Evolutionary conservation across 2,329 filamentous ascomycete species (phyloP), one percentile per base, ranked within the genome.

Genomic region (Taxawa tesnikishii): DNA sequence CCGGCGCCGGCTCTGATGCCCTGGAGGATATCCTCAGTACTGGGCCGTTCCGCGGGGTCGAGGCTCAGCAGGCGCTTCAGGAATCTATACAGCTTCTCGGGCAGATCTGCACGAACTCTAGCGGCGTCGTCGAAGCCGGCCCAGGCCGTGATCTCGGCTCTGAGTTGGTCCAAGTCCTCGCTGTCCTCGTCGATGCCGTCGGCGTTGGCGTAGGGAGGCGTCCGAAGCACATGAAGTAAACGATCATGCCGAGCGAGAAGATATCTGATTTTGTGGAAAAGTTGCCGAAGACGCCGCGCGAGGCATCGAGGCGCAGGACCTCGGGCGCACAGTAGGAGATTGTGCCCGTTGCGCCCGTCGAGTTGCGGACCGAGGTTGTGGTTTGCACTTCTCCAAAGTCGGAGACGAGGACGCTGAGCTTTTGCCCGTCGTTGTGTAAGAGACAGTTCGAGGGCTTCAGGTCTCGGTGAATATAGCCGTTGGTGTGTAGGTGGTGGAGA

Each of bases 261-360:
- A 98, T 81, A 49, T 98, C 90, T 0, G 87, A 94, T 51, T 96
- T 98, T 15, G 83, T 87, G 0, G 85, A 94, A 48, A 98, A 98
- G 50, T 96, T 94, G 6, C 82, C 85, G 45, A 83, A 88, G 1
- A 70, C 70, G 0, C 88, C 88, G 16, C 65, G 67, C 0, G 70
- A 58, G 26, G 52, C 56, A 21, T 68, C 78, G 43, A 71, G 70
- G 31, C 71, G 75, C 17, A 98, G 63, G 0, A 98, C 92, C 55
- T 98, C 90, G 0, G 90, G 90, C 0, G 90, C 90, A 55, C 90
- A 98, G 55, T 94, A 98, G 0, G 88, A 96, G 28, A 98, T 90
- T 0, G 90, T 98, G 1, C 90, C 90, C 0, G 90, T 98, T 0
- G 85, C 81, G 2, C 90, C 90, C 0, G 87, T 94, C 0, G 85